Evolutionary conservation across 176 grass and related monocot species (phyloP).

Genomic region (Phoenix dactylifera): DNA sequence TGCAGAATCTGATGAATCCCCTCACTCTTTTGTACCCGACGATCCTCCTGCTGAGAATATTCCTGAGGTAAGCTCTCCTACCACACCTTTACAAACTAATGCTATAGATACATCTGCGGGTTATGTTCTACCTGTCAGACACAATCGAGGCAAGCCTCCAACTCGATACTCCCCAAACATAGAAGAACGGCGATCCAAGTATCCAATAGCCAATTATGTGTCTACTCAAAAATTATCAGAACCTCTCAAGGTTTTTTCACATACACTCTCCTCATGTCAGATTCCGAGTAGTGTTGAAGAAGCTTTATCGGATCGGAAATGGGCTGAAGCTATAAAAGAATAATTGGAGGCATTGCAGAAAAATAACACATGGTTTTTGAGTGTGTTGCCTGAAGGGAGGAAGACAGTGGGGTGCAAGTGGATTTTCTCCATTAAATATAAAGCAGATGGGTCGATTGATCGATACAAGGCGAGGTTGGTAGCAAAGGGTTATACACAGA

Average conservation of each 20-base stretch:
- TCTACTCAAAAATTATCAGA: background rate
- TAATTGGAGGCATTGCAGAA: no score
- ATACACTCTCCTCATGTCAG: no score
- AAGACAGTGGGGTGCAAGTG: no score
- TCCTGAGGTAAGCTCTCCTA: no score
- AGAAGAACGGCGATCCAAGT: background rate
- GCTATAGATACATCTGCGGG: background rate
- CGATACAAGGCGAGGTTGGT: background rate
- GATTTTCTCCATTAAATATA: background rate
- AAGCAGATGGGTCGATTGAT: background rate
- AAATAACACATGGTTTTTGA: no score
- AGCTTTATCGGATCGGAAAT: no score
- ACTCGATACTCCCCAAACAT: background rate
- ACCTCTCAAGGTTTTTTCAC: no score
- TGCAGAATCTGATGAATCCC: no score
- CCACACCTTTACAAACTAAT: no score
- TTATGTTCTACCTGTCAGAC: background rate
- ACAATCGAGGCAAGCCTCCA: background rate
- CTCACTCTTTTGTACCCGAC: no score
- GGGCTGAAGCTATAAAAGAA: no score
- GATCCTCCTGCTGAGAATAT: background rate
- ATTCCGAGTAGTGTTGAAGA: no score
- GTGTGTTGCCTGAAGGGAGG: background rate
- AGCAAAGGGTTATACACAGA: background rate
- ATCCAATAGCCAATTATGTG: background rate